phyloP scores from a whole-genome alignment of 768 basidiomycete species.

The Boletus rex-veris region DNA sequence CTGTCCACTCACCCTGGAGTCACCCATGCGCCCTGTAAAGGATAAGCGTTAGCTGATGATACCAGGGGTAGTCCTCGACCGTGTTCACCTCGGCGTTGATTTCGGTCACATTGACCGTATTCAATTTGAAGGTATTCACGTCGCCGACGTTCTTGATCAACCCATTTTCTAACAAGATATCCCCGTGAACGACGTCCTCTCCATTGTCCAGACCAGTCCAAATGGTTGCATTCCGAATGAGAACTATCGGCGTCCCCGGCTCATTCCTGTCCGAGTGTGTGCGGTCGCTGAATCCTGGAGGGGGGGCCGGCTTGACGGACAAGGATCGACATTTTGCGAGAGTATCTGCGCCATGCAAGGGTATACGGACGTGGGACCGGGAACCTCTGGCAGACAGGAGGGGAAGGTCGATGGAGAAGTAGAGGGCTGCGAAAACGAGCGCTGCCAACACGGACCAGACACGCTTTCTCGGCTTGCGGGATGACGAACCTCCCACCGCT shows the following conservation, averaged over 20 bases:
- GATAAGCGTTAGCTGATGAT: neutral
- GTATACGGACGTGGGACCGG: conserved; percentile 8
- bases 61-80: no score
- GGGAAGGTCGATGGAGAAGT: conserved; percentile 8
- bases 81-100: conserved; percentile 41
- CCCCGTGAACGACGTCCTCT: conserved; percentile 52
- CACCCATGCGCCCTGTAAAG: conserved; percentile 57
- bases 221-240: conserved; percentile 67
- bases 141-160: conserved; percentile 55
- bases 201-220: conserved; percentile 73
- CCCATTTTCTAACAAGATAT: conserved; percentile 62
- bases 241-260: conserved; percentile 47
- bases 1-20: conserved; percentile 41
- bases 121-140: neutral
- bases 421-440: conserved; percentile 16
- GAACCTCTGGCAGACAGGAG: neutral
- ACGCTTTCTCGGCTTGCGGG: conserved; percentile 6
- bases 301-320: conserved; percentile 40
- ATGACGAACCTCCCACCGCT: neutral
- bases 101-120: conserved; percentile 24
- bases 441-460: conserved; percentile 15
- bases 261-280: conserved; percentile 54
- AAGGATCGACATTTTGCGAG: conserved; percentile 48
- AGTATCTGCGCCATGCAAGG: conserved; percentile 26
- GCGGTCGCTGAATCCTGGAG: conserved; percentile 45